Percentiles rank a stretch among this genome's conserved stretches.
phyloP scores from a whole-genome alignment of 768 basidiomycete genomes.

The Phylloporus sp. region DNA sequence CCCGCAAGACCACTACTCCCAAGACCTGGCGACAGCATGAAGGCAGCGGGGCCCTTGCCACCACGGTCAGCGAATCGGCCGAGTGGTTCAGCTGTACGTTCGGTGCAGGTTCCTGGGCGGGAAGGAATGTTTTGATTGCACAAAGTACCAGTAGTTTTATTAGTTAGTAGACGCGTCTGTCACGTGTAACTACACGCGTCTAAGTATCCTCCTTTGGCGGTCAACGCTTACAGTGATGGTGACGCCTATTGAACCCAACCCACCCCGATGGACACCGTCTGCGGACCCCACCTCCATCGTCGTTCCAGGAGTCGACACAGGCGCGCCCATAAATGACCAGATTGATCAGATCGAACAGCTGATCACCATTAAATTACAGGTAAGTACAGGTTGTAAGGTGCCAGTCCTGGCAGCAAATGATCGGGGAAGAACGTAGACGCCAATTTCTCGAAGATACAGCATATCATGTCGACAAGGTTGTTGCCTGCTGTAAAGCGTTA shows the following conservation, averaged over 20 bases:
- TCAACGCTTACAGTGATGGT: not conserved
- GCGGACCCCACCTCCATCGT: conserved; percentile 59
- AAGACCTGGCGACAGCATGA: conserved; percentile 20
- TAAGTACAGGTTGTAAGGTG: conserved; percentile 22
- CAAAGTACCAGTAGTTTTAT: not conserved
- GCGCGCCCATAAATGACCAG: conserved; percentile 70
- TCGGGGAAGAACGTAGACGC: conserved; percentile 77
- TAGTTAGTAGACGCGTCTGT: conserved; percentile 10
- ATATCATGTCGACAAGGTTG: conserved; percentile 73
- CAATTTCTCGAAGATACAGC: conserved; percentile 88
- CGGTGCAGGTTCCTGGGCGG: conserved; percentile 48
- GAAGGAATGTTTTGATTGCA: conserved; percentile 58
- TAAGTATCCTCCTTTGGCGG: not conserved
- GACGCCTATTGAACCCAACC: conserved; percentile 53
- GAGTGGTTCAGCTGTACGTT: conserved; percentile 44
- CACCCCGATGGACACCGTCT: conserved; percentile 64
- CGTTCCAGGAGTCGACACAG: conserved; percentile 69
- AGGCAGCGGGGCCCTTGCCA: conserved; percentile 52
- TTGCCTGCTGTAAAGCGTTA: conserved; percentile 89
- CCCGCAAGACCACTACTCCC: conserved; percentile 24
- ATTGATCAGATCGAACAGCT: conserved; percentile 95
- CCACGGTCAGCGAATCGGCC: conserved; percentile 69
- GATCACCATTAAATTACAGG: conserved; percentile 89
- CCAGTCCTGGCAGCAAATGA: conserved; percentile 12
- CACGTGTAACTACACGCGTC: conserved; percentile 20